phyloP scores from a whole-genome alignment of 345 rosid species.

The Murraya paniculata region DNA sequence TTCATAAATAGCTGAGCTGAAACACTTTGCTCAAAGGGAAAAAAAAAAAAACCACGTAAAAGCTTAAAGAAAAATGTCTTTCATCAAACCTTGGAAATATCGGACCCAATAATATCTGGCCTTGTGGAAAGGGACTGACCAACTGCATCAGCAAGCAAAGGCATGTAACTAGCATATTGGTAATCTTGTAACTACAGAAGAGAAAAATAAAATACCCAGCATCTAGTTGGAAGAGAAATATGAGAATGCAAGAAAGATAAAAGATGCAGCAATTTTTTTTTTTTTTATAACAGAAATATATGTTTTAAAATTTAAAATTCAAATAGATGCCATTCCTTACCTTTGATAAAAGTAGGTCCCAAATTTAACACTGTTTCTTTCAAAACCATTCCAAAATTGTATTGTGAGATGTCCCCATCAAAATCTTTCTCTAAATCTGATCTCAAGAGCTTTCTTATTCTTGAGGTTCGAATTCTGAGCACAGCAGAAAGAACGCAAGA shows the following conservation, averaged over 20 bases:
- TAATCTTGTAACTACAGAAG: slow-evolving; percentile 35
- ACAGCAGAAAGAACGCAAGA: slow-evolving; percentile 66
- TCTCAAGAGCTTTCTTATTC: slow-evolving; percentile 29
- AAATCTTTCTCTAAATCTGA: slow-evolving; percentile 33
- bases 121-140: slow-evolving; percentile 98
- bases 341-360: slow-evolving; percentile 98
- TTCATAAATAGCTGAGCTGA: neutral
- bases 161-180: slow-evolving; percentile 34
- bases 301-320: slow-evolving; percentile 15
- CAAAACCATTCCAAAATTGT: slow-evolving; percentile 67
- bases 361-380: slow-evolving; percentile 82
- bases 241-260: slow-evolving; percentile 13
- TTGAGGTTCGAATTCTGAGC: slow-evolving; percentile 56
- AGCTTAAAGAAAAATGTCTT: neutral
- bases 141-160: slow-evolving; percentile 73
- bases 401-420: slow-evolving; percentile 45
- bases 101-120: slow-evolving; percentile 90
- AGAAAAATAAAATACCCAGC: slow-evolving; percentile 31
- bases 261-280: neutral
- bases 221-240: slow-evolving; percentile 26
- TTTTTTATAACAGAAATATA: neutral
- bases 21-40: neutral
- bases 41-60: neutral
- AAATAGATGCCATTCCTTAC: slow-evolving; percentile 34
- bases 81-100: slow-evolving; percentile 76